These are phyloP conservation scores for Picochlorum sp. DNA, from an alignment of 139 green algal species.

Conservation along the genomic window DNA sequence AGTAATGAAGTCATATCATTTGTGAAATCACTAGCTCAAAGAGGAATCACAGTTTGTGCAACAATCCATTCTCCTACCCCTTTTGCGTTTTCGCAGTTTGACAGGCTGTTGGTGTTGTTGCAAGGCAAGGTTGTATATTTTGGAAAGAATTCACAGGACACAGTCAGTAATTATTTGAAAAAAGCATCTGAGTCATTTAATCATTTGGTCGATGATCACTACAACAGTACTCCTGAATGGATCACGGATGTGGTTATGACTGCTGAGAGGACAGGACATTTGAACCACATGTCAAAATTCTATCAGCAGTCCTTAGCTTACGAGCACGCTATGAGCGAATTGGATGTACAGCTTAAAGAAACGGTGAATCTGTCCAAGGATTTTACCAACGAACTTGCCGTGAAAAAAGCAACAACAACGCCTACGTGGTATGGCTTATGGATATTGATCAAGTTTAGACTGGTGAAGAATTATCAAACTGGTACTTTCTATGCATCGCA, in stretches of 20 bases:
- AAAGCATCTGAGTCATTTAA: not conserved
- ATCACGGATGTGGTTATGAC: slow-evolving; percentile 1
- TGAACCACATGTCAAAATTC: not conserved
- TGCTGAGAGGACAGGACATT: not conserved
- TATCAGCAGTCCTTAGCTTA: not conserved
- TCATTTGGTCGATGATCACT: not conserved
- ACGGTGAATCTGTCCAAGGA: not conserved
- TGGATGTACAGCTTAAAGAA: not conserved
- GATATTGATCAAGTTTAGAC: not conserved
- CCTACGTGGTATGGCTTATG: not conserved
- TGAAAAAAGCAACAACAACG: slow-evolving; percentile 1
- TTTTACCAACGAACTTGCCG: not conserved
- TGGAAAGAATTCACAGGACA: slow-evolving; percentile 13
- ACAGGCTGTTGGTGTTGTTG: slow-evolving; percentile 39
- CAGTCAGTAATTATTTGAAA: not conserved
- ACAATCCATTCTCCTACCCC: slow-evolving; percentile 44
- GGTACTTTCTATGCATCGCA: not conserved
- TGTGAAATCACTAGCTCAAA: slow-evolving; percentile 18
- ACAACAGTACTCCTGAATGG: not conserved
- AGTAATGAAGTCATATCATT: slow-evolving; percentile 36
- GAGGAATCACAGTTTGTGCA: slow-evolving; percentile 37
- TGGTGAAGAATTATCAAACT: not conserved
- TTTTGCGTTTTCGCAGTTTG: slow-evolving; percentile 38
- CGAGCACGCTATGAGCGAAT: not conserved
- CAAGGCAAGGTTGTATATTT: slow-evolving; percentile 33